These are phyloP conservation scores for Alternaria conjuncta DNA, from an alignment of 2,329 filamentous ascomycete species.

Conservation along the genomic window DNA sequence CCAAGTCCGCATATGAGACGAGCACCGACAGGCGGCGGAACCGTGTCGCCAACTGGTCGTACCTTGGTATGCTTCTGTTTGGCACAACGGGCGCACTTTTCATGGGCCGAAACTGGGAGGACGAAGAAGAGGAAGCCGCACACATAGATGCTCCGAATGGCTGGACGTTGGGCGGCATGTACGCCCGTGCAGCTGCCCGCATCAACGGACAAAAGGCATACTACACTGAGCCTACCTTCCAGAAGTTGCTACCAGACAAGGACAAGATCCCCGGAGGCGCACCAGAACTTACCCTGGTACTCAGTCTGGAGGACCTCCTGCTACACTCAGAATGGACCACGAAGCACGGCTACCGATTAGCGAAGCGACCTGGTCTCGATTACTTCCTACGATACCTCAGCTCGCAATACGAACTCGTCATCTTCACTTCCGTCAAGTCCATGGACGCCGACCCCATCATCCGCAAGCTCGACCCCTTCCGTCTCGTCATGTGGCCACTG, in stretches of 20 bases:
- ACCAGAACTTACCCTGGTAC: constrained; percentile 88
- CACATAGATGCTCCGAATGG: constrained; percentile 79
- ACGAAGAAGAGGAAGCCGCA: constrained; percentile 70
- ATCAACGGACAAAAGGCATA: constrained; percentile 80
- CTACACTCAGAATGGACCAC: constrained; percentile 94
- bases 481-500: constrained; percentile 92
- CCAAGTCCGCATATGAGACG: constrained; percentile 84
- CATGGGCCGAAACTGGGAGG: constrained; percentile 86
- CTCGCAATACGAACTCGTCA: constrained; percentile 96
- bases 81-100: constrained; percentile 69
- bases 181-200: constrained; percentile 78
- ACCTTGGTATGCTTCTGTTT: constrained; percentile 65
- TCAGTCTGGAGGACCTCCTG: constrained; percentile 91
- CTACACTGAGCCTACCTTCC: constrained; percentile 95
- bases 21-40: constrained; percentile 85
- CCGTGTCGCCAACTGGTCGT: constrained; percentile 76
- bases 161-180: constrained; percentile 78
- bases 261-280: constrained; percentile 64
- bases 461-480: constrained; percentile 92
- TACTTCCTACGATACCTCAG: constrained; percentile 97
- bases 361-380: constrained; percentile 92
- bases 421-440: constrained; percentile 90
- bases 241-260: constrained; percentile 85
- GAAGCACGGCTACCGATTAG: constrained; percentile 92
- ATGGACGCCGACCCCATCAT: constrained; percentile 86